Evolutionary conservation across 176 grass and related monocot species (phyloP), one percentile per base, ranked within the genome.

Genomic region (Oryza punctata): DNA sequence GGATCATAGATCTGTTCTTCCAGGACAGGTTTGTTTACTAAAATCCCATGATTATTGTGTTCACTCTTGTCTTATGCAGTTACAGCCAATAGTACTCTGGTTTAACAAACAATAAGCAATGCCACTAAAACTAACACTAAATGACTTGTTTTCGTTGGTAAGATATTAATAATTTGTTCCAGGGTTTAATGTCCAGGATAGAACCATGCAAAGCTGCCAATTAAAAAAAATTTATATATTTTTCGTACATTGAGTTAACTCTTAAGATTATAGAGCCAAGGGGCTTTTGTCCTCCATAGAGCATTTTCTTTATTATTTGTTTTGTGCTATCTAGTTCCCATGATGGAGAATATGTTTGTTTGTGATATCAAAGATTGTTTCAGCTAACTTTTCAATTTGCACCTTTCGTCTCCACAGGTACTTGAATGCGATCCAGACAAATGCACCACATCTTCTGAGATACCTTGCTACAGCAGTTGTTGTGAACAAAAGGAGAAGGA

Each of bases 401-500:
- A 19, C 3, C 12, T 65, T 14, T 21, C 30, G 73, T 65, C 16
- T 60, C 5, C 10, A 11, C 80, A 95, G 93, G 84, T 98, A 98
- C 54, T 73, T 95, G 68, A 93, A 95, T 82, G 92, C 92, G 28
- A 98, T 98, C 81, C 96, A 95, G 73, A 93, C 93, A 43, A 91
- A 98, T 46, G 91, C 96, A 32, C 91, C 88, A n/a, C 93, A 98
- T 68, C 92, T 98, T 69, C 80, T 95, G 44, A 85, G 91, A 37
- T 98, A 98, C 72, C 74, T 95, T 70, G 91, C 96, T 19, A 82
- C 87, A 84, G 92, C 91, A 71, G 87, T 95, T 75, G 87, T 95
- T 64, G 76, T 95, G 67, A 91, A 98, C 82, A 98, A 98, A 93
- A 91, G 96, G 72, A 94, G 96, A 85, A 93, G 96, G 75, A 98